phyloP scores from a whole-genome alignment of 345 rosid species.

The Lepidium didymum region DNA sequence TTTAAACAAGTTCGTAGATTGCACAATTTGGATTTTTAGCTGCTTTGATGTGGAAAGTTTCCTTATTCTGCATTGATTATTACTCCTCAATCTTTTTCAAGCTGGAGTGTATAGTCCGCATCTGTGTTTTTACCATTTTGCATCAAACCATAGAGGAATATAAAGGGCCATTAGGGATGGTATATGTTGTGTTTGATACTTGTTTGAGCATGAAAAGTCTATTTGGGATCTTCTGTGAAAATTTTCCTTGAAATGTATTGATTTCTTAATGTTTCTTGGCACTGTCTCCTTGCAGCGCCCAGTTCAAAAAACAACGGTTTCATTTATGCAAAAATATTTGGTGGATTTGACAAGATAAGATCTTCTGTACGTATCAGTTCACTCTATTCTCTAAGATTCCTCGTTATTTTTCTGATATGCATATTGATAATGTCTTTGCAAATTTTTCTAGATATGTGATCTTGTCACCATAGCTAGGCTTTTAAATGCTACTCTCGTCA shows the following conservation, averaged over 20 bases:
- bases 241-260: background rate
- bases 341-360: slow-evolving; percentile 90
- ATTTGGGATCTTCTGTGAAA: background rate
- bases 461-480: slow-evolving; percentile 99
- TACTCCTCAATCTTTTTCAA: background rate
- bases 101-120: background rate
- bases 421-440: slow-evolving; percentile 43
- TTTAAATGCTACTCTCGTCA: slow-evolving; percentile 97
- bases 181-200: background rate
- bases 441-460: slow-evolving; percentile 97
- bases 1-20: background rate
- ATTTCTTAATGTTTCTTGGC: background rate
- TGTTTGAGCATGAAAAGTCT: slow-evolving; percentile 1
- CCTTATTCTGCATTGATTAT: background rate
- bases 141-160: background rate
- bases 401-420: background rate
- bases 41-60: background rate
- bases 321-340: slow-evolving; percentile 88
- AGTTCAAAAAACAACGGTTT: slow-evolving; percentile 50
- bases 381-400: background rate
- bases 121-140: background rate
- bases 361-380: slow-evolving; percentile 59
- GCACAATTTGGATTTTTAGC: background rate
- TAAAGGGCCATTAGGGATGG: background rate
- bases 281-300: slow-evolving; percentile 43